phyloP scores from a whole-genome alignment of 345 rosid genomes.

The Camelina laxa region DNA sequence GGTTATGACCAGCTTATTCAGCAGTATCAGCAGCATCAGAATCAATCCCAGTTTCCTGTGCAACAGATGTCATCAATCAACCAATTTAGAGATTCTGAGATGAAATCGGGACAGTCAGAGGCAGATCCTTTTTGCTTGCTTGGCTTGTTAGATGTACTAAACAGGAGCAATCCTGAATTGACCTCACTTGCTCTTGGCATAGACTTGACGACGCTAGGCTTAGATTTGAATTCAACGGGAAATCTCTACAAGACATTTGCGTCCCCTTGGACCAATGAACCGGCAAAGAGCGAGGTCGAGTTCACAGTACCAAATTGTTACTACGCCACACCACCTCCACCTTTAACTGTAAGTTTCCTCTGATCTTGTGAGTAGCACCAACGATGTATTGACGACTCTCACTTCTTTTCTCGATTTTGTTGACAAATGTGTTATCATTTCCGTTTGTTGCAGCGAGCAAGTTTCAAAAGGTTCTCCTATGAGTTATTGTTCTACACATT shows the following conservation, averaged over 20 bases:
- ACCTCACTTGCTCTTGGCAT: slow-evolving; percentile 90
- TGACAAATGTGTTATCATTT: slow-evolving; percentile 9
- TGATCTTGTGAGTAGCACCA: not conserved
- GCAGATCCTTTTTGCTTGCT: slow-evolving; percentile 86
- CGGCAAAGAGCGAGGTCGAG: slow-evolving; percentile 92
- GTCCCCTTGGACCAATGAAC: slow-evolving; percentile 98
- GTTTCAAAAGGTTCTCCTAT: slow-evolving; percentile 71
- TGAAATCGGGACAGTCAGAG: slow-evolving; percentile 71
- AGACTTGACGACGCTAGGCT: slow-evolving; percentile 90
- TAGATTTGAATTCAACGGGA: slow-evolving; percentile 88
- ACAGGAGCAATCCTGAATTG: slow-evolving; percentile 81
- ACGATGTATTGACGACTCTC: not conserved
- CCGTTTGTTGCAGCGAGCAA: slow-evolving; percentile 71
- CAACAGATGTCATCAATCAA: slow-evolving; percentile 87
- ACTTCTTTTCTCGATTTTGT: not conserved
- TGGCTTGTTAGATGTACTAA: slow-evolving; percentile 74
- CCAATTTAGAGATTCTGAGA: slow-evolving; percentile 87
- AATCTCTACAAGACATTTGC: slow-evolving; percentile 97
- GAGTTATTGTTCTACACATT: slow-evolving; percentile 86
- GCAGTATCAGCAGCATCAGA: slow-evolving; percentile 89
- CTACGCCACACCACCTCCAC: slow-evolving; percentile 85
- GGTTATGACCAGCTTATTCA: slow-evolving; percentile 90
- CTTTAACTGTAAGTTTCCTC: slow-evolving; percentile 63
- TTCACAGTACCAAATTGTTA: slow-evolving; percentile 92
- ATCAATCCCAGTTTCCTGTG: slow-evolving; percentile 83